A percentile compares a stretch with the other conserved stretches of the same genome.
These are phyloP conservation scores for Didymella sp. DNA, from an alignment of 2,329 filamentous ascomycete genomes.

Conservation along the genomic window DNA sequence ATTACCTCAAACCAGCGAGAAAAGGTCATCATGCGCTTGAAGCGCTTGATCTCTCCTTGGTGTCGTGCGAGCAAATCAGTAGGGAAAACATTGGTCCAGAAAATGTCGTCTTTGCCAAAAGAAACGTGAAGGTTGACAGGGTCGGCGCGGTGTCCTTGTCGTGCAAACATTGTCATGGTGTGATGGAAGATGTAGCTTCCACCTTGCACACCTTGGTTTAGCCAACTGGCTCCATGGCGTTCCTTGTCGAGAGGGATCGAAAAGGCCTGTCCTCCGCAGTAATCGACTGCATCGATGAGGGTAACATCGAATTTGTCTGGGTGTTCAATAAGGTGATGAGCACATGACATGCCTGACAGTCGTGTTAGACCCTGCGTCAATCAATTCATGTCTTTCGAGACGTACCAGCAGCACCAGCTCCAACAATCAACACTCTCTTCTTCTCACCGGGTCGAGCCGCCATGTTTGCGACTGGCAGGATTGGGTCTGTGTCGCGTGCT, in stretches of 20 bases:
- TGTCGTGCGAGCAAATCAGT: slow-evolving; percentile 64
- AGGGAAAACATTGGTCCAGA: slow-evolving; percentile 72
- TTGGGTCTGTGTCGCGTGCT: slow-evolving; percentile 37
- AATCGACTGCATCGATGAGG: slow-evolving; percentile 58
- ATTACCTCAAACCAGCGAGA: slow-evolving; percentile 67
- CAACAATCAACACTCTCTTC: slow-evolving; percentile 51
- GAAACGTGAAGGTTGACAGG: slow-evolving; percentile 61
- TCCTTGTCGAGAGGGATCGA: slow-evolving; percentile 64
- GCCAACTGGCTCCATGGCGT: slow-evolving; percentile 64
- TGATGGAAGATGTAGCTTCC: slow-evolving; percentile 72
- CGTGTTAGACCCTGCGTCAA: background rate
- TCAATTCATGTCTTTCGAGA: background rate
- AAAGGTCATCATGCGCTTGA: slow-evolving; percentile 62
- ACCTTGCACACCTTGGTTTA: slow-evolving; percentile 70
- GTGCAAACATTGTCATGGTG: slow-evolving; percentile 69
- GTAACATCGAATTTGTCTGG: slow-evolving; percentile 71
- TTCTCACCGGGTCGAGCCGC: slow-evolving; percentile 35
- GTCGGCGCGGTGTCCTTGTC: slow-evolving; percentile 63
- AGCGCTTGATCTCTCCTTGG: slow-evolving; percentile 62
- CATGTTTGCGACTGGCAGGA: slow-evolving; percentile 45
- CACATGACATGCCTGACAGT: slow-evolving; percentile 65
- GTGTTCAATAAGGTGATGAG: slow-evolving; percentile 70
- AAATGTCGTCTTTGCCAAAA: slow-evolving; percentile 68
- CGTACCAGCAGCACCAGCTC: slow-evolving; percentile 51
- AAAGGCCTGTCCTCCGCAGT: slow-evolving; percentile 68